Evolutionary conservation across 371 early-diverging fungal genomes (phyloP), one percentile per base, ranked within the genome.

Genomic region (Basidiobolus meristosporus): DNA sequence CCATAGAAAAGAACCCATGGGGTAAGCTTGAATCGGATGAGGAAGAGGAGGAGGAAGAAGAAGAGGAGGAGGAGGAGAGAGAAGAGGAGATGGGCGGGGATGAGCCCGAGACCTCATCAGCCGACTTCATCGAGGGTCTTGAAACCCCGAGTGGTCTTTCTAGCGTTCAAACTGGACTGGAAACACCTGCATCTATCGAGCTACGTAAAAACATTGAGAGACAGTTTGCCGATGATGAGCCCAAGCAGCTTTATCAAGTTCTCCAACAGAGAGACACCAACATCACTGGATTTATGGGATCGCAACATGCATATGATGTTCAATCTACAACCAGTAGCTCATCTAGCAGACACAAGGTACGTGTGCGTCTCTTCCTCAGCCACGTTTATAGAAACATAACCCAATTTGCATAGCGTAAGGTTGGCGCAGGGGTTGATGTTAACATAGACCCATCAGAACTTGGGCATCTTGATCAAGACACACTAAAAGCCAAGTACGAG

Each of bases 221-320:
- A 39, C 48, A 36, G 16, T 47, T 45, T 15, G 2, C 7, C 7
- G 59, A 58, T 22, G 79, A 73, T 12, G 70, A 62, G n/a, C 72
- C 77, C 7, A 77, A 73, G 43, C 73, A 73, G 36, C 60, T 95
- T 20, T 95, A 88, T 53, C 80, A 77, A 15, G 81, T 95, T n/a
- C 48, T 95, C 36, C 86, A 83, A 11, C 77, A 90, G 53, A 68
- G 72, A 26, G 68, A 75, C 35, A 70, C 74, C 38, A 54, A 63
- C n/a, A 68, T 82, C 31, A 57, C 65, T 3, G 91, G 88, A 6
- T 83, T 91, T 48, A 90, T 95, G 93, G 96, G 90, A 23, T 84
- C 86, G 34, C 80, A 85, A 50, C 88, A 86, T 50, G 79, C 80
- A 7, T 95, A 95, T 46, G 87, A 90, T 46, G 39, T 91, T 34